A percentile compares a stretch with the other conserved stretches of the same genome.
Evolutionary conservation across 352 stramenopile genomes (phyloP).

Genomic region (Aphanomyces stellatus): DNA sequence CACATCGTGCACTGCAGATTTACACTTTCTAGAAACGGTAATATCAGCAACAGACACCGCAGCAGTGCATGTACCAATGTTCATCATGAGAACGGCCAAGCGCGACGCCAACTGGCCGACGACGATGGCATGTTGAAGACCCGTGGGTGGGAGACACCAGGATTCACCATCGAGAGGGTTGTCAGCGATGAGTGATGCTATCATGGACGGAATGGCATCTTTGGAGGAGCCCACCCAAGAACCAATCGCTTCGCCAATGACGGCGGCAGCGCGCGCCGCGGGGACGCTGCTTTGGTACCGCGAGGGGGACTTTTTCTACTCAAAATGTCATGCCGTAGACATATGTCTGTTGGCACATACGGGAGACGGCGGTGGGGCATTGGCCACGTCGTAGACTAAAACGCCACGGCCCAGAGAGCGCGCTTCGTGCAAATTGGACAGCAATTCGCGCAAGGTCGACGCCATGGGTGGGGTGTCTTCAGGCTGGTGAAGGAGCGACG

Average conservation of each 20-base stretch:
- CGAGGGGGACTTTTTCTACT: neutral
- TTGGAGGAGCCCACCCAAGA: conserved; percentile 17
- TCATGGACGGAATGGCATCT: neutral
- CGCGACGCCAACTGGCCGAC: conserved; percentile 63
- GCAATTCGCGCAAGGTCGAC: neutral
- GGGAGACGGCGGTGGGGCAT: neutral
- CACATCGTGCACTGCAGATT: conserved; percentile 70
- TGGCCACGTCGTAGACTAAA: conserved; percentile 53
- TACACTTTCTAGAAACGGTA: conserved; percentile 39
- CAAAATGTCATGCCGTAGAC: no score
- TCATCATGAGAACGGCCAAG: conserved; percentile 52
- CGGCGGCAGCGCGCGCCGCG: conserved; percentile 56
- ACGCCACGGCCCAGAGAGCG: conserved; percentile 58
- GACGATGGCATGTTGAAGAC: conserved; percentile 35
- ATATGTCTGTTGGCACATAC: neutral
- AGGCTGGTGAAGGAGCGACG: neutral
- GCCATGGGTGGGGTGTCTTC: conserved; percentile 30
- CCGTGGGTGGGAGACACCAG: neutral
- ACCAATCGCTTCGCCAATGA: conserved; percentile 60
- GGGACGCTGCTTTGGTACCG: conserved; percentile 41
- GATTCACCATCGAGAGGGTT: neutral
- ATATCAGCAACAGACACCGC: neutral
- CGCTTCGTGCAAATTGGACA: conserved; percentile 62
- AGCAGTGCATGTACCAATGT: conserved; percentile 42
- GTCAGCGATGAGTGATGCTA: neutral